Percentiles rank a stretch among this genome's conserved stretches.
Evolutionary conservation across 2,329 filamentous ascomycete species (phyloP).

Genomic region (Diaporthe caulivora): DNA sequence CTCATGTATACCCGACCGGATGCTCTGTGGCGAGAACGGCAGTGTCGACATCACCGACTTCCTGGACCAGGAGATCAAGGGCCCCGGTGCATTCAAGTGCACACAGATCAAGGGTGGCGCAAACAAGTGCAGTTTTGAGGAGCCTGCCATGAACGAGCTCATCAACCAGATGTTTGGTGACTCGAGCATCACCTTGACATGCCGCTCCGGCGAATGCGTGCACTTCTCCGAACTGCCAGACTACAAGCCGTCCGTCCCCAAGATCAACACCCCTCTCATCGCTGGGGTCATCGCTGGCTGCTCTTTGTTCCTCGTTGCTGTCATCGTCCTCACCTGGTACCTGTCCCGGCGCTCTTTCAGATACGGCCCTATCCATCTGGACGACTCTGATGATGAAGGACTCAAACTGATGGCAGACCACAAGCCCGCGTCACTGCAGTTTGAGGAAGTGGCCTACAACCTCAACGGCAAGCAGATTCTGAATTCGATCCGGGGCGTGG

Average conservation of each 20-base stretch:
- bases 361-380: constrained; percentile 82
- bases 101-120: constrained; percentile 72
- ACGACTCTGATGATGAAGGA: constrained; percentile 90
- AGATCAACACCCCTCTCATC: constrained; percentile 97
- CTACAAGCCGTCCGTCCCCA: constrained; percentile 88
- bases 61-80: constrained; percentile 83
- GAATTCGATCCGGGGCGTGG: constrained; percentile 82
- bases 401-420: constrained; percentile 91
- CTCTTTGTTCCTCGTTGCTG: constrained; percentile 88
- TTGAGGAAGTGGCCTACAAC: constrained; percentile 87
- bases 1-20: constrained; percentile 88
- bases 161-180: constrained; percentile 93
- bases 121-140: constrained; percentile 84
- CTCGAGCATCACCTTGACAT: constrained; percentile 85
- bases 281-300: constrained; percentile 90
- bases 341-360: constrained; percentile 79
- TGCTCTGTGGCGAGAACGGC: constrained; percentile 92
- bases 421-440: constrained; percentile 89
- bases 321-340: constrained; percentile 89
- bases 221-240: constrained; percentile 94
- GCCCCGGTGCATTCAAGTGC: constrained; percentile 87
- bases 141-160: constrained; percentile 91
- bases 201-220: constrained; percentile 89
- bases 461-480: constrained; percentile 92
- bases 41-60: constrained; percentile 95